phyloP scores from a whole-genome alignment of 1,284 basidiomycete genomes.

The Somion occarium region DNA sequence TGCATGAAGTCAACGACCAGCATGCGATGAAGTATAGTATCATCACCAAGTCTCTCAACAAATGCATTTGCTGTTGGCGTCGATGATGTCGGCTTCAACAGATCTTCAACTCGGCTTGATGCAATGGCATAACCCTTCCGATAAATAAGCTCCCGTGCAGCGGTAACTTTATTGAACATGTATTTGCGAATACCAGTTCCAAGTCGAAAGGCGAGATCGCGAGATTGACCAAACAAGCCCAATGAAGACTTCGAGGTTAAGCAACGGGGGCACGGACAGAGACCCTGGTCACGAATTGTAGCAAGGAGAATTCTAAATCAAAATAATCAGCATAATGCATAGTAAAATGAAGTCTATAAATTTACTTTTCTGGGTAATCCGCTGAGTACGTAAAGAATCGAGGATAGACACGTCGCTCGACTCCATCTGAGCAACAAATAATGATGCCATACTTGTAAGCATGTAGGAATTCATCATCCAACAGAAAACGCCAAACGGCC shows the following conservation, averaged over 20 bases:
- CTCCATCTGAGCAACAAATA: conserved; percentile 17
- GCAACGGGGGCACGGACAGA: conserved; percentile 29
- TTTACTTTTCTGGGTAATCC: conserved; percentile 30
- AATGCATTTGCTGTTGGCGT: background rate
- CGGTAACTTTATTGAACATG: background rate
- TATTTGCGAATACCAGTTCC: background rate
- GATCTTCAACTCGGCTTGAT: background rate
- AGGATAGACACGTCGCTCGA: conserved; percentile 15
- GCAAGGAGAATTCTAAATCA: conserved; percentile 26
- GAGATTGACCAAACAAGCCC: conserved; percentile 14
- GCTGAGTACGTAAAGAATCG: conserved; percentile 20
- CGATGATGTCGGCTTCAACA: background rate
- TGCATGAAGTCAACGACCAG: conserved; percentile 32
- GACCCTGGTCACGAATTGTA: conserved; percentile 25
- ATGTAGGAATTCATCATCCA: conserved; percentile 23
- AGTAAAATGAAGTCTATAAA: conserved; percentile 1
- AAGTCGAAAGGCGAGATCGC: conserved; percentile 7
- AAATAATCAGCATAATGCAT: background rate
- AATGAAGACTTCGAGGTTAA: conserved; percentile 19
- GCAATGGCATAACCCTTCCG: background rate
- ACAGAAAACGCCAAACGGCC: conserved; percentile 18
- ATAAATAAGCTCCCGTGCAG: conserved; percentile 1
- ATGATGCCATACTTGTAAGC: conserved; percentile 25
- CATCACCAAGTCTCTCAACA: background rate
- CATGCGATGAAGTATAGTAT: conserved; percentile 3